Evolutionary conservation across 352 stramenopile species (phyloP), one percentile per base, ranked within the genome.

Genomic region (Phytophthora colocasiae): DNA sequence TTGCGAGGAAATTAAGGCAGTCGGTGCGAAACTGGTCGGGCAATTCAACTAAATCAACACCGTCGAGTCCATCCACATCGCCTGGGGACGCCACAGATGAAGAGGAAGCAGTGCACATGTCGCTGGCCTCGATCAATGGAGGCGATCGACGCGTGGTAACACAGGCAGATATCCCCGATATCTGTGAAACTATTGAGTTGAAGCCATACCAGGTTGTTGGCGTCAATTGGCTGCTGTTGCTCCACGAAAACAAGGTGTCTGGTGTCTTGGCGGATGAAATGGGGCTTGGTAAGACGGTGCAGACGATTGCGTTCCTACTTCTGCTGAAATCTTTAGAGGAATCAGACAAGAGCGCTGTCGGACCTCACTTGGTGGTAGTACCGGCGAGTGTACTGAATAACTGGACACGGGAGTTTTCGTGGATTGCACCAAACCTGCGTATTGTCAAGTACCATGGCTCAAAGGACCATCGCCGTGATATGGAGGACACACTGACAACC

Each of bases 211-310:
- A 96, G 66, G 72, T 91, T 3, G 88, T 95, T 24, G 88, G 88
- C 3, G 66, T 96, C 15, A 96, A 96, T 39, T 96, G 88, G 88
- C 49, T 96, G 38, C 54, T 94, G 24, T 38, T 95, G 14, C 67
- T 95, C 5, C 87, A 87, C 45, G 73, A 92, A 57, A 91, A 96
- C 70, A 85, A 83, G 11, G 76, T 95, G 22, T 94, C 85, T 6
- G 82, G 85, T 8, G 87, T 96, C 38, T 55, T 96, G 4, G 83
- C 87, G 0, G 85, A 97, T 59, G 91, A 97, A 54, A 97, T 97
- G 94, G 93, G 94, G 19, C 81, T 98, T 4, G 96, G 96, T 12
- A 99, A 99, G 76, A 96, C 89, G 2, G 87, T 95, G 2, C 89
- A 96, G 58, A 91, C 85, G n/a, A 90, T 95, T 60, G 32, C 85